phyloP scores from a whole-genome alignment of 2,329 filamentous ascomycete species.

The Setomelanomma holmii region DNA sequence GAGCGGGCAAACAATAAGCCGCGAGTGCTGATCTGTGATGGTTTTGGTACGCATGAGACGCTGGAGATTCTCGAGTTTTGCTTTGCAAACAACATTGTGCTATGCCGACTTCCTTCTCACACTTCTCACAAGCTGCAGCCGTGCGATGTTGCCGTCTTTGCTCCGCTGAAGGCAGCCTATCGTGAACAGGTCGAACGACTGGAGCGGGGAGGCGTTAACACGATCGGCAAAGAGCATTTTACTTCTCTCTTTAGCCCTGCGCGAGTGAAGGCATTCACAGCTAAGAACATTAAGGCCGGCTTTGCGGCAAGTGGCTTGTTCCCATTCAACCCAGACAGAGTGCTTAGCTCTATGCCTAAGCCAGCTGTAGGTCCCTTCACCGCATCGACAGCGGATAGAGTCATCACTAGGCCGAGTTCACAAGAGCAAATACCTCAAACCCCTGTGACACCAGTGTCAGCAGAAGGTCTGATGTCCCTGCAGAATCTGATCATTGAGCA shows the following conservation, averaged over 20 bases:
- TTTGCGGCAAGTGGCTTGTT: conserved; percentile 27
- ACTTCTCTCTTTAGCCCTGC: conserved; percentile 22
- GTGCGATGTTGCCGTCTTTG: too few species aligned
- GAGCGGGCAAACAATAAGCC: not conserved
- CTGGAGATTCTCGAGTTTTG: not conserved
- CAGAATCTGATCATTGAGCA: not conserved
- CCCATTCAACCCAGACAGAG: conserved; percentile 35
- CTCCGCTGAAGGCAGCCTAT: conserved; percentile 11
- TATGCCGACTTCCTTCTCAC: too few species aligned
- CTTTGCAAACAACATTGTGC: conserved; percentile 8
- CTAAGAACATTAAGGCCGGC: conserved; percentile 34
- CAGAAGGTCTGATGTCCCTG: not conserved
- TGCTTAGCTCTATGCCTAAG: conserved; percentile 30
- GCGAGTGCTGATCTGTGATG: too few species aligned
- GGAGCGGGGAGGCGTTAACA: conserved; percentile 9
- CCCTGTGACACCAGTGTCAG: not conserved
- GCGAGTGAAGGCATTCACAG: conserved; percentile 20
- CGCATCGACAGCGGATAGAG: not conserved
- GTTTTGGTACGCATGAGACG: not conserved
- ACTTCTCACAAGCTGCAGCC: too few species aligned
- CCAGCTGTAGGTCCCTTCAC: conserved; percentile 13
- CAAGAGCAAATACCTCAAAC: not conserved
- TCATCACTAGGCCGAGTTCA: not conserved
- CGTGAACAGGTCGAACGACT: conserved; percentile 13
- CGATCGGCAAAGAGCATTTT: not conserved